Base-by-base conservation (phyloP, 805 yeast genomes). In the Yarrowia phangngaensis region DNA sequence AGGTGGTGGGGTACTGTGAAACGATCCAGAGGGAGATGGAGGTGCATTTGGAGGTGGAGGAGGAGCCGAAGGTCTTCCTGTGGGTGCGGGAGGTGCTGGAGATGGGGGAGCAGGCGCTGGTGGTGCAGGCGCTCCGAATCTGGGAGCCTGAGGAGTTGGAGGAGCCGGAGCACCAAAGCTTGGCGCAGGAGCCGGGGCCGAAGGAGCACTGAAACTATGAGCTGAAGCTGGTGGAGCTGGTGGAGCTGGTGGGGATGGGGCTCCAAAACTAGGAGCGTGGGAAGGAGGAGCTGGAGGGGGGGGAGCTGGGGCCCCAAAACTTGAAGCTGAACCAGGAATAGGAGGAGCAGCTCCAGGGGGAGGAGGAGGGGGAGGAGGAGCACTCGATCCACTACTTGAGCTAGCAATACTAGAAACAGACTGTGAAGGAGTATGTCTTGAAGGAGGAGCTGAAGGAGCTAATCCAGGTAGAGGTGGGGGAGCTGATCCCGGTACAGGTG, bases 21-120 rank as follows among this genome's bases (percentile, higher is more conserved):
- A 30, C 16, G 63, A 55, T 9, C 56, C 53, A 7, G 58, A 53
- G 4, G 61, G 54, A 7, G 65, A 52, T 8, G 62, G 49, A 0
- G 61, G 61, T 5, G 58, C 55, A 31, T 51, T 53, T n/a, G 50
- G 51, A 2, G 46, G 59, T 20, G 59, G 55, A 7, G 61, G 48
- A 9, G 63, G 53, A 19, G 56, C 43, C 24, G 59, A 52, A 14
- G 58, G 50, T n/a, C 54, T 38, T 2, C 56, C 51, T 20, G 58
- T 52, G 20, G 63, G 61, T 12, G 64, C 56, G 7, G 66, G 57
- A 12, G 63, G 59, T 15, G 64, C 55, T 6, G 64, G 51, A 24
- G 60, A 55, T 11, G 55, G 51, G 12, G 56, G 14, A 12, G 50
- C 33, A 26, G 53, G 32, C 0, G 50, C 34, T 16, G 52, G 27